Evolutionary conservation across 2,329 filamentous ascomycete species (phyloP).

Genomic region (Trichoderma semiorbis): DNA sequence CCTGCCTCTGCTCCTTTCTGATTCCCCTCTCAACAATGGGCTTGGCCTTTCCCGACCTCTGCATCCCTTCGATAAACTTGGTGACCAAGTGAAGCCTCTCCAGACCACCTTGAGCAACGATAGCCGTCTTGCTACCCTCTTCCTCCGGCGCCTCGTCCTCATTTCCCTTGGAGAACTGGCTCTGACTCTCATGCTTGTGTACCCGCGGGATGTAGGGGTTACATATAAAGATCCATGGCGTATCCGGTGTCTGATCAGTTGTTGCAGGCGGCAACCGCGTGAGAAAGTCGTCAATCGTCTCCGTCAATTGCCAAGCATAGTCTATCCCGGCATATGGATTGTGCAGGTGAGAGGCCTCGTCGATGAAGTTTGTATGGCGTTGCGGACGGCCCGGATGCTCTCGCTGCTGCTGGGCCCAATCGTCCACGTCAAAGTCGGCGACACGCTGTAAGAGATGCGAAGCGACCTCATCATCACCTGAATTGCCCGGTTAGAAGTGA

Average conservation of each 20-base stretch:
- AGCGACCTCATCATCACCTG: conserved; percentile 55
- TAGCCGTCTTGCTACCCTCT: conserved; percentile 42
- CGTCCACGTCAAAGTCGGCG: conserved; percentile 45
- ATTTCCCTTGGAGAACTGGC: conserved; percentile 40
- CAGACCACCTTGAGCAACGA: conserved; percentile 52
- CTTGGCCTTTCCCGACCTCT: conserved; percentile 33
- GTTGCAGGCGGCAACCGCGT: conserved; percentile 64
- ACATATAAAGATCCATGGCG: conserved; percentile 70
- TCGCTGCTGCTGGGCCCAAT: conserved; percentile 39
- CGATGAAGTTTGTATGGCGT: conserved; percentile 20
- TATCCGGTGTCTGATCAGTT: conserved; percentile 43
- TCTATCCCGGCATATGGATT: conserved; percentile 56
- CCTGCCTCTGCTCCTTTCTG: conserved; percentile 46
- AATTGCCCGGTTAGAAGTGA: neutral
- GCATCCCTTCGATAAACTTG: conserved; percentile 48
- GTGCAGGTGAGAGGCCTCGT: conserved; percentile 39
- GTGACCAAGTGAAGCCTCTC: conserved; percentile 46
- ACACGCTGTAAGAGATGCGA: conserved; percentile 48
- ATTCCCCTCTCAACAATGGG: conserved; percentile 44
- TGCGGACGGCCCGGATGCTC: conserved; percentile 28
- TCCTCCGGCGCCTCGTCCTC: conserved; percentile 49
- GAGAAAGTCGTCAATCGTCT: conserved; percentile 64
- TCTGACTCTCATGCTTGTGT: conserved; percentile 32
- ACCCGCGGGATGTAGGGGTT: conserved; percentile 55
- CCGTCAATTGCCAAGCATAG: conserved; percentile 60